Conservation (phyloP, 1,284 basidiomycete species). For the Xerocomus nothofagi region DNA sequence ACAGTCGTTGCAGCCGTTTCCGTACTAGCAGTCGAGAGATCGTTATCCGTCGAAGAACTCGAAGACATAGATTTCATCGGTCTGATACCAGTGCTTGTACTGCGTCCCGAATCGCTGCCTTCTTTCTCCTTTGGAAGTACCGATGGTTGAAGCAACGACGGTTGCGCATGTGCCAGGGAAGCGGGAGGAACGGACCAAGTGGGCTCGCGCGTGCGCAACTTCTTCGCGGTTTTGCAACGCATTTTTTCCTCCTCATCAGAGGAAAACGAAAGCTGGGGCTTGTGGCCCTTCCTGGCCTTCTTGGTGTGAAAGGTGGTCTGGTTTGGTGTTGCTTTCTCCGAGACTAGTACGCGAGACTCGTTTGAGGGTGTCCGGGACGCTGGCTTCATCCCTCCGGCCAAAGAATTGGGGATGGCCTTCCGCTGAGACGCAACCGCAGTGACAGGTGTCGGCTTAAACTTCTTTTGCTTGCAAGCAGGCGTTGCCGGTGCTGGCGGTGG, state of each 20-base stretch:
- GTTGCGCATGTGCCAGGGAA: slow-evolving; percentile 6
- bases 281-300: slow-evolving; percentile 33
- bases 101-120: slow-evolving; percentile 18
- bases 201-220: slow-evolving; percentile 46
- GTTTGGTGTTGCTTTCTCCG: slow-evolving; percentile 28
- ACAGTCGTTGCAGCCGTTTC: slow-evolving; percentile 36
- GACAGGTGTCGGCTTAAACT: slow-evolving; percentile 11
- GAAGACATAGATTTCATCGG: slow-evolving; percentile 31
- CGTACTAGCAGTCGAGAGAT: slow-evolving; percentile 36
- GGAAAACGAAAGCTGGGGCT: slow-evolving; percentile 47
- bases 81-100: slow-evolving; percentile 16
- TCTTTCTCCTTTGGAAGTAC: slow-evolving; percentile 16
- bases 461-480: slow-evolving; percentile 22
- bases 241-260: slow-evolving; percentile 77
- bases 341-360: slow-evolving; percentile 9
- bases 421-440: slow-evolving; percentile 2
- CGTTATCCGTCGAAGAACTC: slow-evolving; percentile 35
- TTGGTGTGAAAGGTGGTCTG: slow-evolving; percentile 16
- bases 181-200: slow-evolving; percentile 23
- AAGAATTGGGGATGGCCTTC: slow-evolving; percentile 3
- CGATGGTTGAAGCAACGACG: slow-evolving; percentile 28
- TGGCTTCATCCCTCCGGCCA: slow-evolving; percentile 7
- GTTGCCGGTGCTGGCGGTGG: slow-evolving; percentile 14
- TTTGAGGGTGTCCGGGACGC: slow-evolving; percentile 28
- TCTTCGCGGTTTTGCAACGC: slow-evolving; percentile 60